Conservation (phyloP, 352 stramenopile genomes). For the Blastocystis sp. region DNA sequence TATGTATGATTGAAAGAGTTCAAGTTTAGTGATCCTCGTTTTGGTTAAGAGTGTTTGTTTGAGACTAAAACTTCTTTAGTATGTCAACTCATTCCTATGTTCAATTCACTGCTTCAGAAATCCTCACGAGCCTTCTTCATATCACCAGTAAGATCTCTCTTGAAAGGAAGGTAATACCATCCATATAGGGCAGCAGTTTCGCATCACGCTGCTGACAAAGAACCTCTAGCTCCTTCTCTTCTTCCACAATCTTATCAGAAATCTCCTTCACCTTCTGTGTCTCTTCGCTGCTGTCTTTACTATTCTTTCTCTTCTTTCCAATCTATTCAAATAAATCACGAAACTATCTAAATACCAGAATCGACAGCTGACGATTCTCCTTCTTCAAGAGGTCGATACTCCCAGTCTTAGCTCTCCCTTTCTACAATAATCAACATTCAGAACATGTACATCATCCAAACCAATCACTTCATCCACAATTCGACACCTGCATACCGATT, state of each 20-base stretch:
- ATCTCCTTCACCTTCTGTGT: constrained; percentile 42
- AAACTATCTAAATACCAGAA: neutral
- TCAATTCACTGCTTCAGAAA: constrained; percentile 10
- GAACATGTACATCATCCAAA: constrained; percentile 74
- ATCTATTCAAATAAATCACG: neutral
- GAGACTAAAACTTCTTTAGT: neutral
- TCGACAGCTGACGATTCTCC: constrained; percentile 1
- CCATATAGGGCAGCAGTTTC: constrained; percentile 93
- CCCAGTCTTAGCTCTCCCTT: constrained; percentile 8
- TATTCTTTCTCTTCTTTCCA: constrained; percentile 43
- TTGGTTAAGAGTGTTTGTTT: constrained; percentile 32
- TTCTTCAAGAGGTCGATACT: constrained; percentile 37
- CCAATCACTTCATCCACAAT: constrained; percentile 81
- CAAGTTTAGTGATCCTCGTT: constrained; percentile 32
- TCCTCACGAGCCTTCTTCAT: constrained; percentile 38
- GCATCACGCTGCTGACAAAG: constrained; percentile 78
- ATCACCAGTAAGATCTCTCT: neutral
- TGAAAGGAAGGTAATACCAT: constrained; percentile 93
- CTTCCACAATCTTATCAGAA: neutral
- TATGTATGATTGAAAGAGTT: neutral
- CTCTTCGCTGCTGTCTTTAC: neutral
- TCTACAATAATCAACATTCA: neutral
- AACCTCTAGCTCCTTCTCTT: constrained; percentile 78
- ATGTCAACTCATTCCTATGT: neutral
- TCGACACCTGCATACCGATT: constrained; percentile 80